phyloP scores from a whole-genome alignment of 2,329 filamentous ascomycete species.

The Fusarium sp. region DNA sequence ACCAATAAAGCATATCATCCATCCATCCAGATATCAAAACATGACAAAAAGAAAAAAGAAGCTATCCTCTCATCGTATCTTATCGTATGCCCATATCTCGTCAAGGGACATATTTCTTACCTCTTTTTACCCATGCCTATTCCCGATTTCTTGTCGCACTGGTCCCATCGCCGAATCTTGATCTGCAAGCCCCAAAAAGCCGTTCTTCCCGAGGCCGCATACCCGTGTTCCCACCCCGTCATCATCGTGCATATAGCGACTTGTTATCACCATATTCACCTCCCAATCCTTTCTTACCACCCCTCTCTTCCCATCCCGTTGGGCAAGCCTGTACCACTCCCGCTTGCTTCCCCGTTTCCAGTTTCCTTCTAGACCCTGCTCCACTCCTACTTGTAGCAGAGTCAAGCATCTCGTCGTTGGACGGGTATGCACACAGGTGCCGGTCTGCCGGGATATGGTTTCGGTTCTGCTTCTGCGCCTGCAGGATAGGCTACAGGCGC shows the following conservation, averaged over 20 bases:
- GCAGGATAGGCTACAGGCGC: constrained; percentile 14
- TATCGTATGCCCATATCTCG: constrained; percentile 3
- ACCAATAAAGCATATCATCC: constrained; percentile 10
- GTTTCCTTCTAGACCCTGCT: constrained; percentile 11
- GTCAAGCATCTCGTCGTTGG: constrained; percentile 15
- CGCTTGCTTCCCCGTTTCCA: constrained; percentile 9
- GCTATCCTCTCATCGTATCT: constrained; percentile 5
- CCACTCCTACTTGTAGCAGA: constrained; percentile 17
- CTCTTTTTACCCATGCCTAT: constrained; percentile 9
- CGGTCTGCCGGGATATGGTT: constrained; percentile 24
- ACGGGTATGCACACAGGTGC: constrained; percentile 25
- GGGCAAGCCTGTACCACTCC: constrained; percentile 3
- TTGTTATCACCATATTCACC: constrained; percentile 6
- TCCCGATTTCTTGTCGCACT: constrained; percentile 14
- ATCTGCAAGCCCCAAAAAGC: constrained; percentile 36
- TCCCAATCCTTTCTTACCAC: constrained; percentile 11
- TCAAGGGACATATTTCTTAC: constrained; percentile 15
- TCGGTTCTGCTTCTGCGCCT: constrained; percentile 18
- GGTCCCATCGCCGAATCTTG: constrained; percentile 33
- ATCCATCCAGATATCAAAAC: constrained; percentile 3
- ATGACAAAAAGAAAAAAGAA: background rate
- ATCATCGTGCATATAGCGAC: constrained; percentile 42
- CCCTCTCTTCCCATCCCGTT: constrained; percentile 9
- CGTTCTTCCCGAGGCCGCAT: constrained; percentile 40
- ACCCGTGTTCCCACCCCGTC: constrained; percentile 27